Evolutionary conservation across 1,139 yeast genomes (phyloP).

Genomic region (Suhomyces bokatorum): DNA sequence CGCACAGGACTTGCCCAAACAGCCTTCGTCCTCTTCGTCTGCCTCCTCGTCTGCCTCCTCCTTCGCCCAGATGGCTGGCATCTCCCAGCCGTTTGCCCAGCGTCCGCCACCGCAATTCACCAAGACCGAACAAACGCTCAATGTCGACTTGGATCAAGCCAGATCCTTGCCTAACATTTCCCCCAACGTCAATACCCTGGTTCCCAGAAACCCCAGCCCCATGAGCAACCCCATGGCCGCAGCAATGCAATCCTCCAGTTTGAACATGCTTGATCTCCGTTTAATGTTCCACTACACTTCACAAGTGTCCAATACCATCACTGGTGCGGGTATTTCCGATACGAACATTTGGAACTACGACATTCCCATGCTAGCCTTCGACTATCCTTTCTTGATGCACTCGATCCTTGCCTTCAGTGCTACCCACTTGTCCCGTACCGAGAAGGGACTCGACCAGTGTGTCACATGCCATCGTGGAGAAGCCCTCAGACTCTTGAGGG

Average conservation of each 20-base stretch:
- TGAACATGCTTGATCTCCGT: slow-evolving; percentile 76
- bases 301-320: slow-evolving; percentile 80
- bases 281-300: slow-evolving; percentile 87
- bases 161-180: slow-evolving; percentile 27
- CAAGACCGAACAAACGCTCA: not conserved
- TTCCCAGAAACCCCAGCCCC: slow-evolving; percentile 13
- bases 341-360: slow-evolving; percentile 85
- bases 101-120: slow-evolving; percentile 1
- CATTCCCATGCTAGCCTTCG: slow-evolving; percentile 85
- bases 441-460: slow-evolving; percentile 74
- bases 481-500: slow-evolving; percentile 75
- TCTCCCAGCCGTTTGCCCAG: slow-evolving; percentile 7
- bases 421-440: slow-evolving; percentile 79
- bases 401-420: slow-evolving; percentile 88
- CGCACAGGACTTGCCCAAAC: not conserved
- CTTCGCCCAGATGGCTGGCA: not conserved
- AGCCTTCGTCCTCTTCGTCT: too few species aligned
- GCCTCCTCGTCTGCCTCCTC: not conserved
- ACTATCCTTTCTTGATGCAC: slow-evolving; percentile 90
- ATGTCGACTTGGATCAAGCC: not conserved
- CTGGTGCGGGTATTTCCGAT: slow-evolving; percentile 88
- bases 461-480: slow-evolving; percentile 88
- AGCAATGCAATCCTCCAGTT: slow-evolving; percentile 20
- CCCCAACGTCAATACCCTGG: slow-evolving; percentile 26
- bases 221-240: slow-evolving; percentile 19